Percentiles rank a stretch among this genome's conserved stretches.
Conservation (phyloP, 148 eudicot species). For the Fagopyrum homotropicum region DNA sequence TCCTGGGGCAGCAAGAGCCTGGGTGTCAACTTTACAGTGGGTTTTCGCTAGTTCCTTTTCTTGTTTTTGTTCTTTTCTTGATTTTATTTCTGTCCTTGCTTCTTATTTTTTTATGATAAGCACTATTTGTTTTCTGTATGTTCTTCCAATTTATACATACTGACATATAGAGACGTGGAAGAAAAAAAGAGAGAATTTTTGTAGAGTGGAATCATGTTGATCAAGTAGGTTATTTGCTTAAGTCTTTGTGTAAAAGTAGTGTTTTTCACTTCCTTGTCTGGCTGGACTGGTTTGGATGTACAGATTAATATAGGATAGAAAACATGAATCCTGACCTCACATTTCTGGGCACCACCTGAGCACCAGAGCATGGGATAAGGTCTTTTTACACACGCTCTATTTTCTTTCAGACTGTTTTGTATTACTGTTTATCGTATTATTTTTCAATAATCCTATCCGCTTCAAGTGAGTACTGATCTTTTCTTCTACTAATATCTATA, state of each 20-base stretch:
- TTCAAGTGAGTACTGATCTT: slow-evolving; percentile 1
- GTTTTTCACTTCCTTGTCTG: not conserved
- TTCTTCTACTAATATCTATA: not conserved
- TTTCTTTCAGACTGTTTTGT: slow-evolving; percentile 5
- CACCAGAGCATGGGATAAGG: not conserved
- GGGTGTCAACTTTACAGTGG: slow-evolving; percentile 95
- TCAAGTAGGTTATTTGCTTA: not conserved
- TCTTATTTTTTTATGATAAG: not conserved
- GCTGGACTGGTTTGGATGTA: not conserved
- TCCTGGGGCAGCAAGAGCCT: slow-evolving; percentile 94
- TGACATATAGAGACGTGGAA: not conserved
- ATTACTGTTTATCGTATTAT: not conserved
- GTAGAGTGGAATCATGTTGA: not conserved
- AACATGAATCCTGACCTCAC: slow-evolving; percentile 2
- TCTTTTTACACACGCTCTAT: not conserved
- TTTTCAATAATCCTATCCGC: not conserved
- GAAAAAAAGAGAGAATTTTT: not conserved
- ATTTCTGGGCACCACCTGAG: not conserved
- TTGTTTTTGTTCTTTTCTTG: not conserved
- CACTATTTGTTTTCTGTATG: not conserved
- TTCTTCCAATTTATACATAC: not conserved
- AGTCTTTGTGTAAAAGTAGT: not conserved
- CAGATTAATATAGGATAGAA: not conserved
- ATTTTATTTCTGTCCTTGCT: not conserved
- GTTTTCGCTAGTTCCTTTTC: slow-evolving; percentile 29